These are phyloP conservation scores for Monilinia vaccinii-corymbosi DNA, from an alignment of 2,329 filamentous ascomycete species.

Conservation along the genomic window DNA sequence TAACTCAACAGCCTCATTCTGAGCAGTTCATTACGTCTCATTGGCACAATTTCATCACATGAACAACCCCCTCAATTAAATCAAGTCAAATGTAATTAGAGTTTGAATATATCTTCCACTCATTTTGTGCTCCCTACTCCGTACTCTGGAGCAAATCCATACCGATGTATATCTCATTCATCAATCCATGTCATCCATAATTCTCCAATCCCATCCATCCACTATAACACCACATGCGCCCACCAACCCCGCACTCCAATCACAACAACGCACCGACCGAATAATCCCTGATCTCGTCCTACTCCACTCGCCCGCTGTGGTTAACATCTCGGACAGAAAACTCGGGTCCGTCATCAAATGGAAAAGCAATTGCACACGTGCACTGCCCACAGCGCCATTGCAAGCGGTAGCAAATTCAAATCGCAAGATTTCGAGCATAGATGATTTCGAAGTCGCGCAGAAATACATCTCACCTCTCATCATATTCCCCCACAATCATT, in stretches of 20 bases:
- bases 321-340: background rate
- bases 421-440: background rate
- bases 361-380: background rate
- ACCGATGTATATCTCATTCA: background rate
- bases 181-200: background rate
- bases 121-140: background rate
- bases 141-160: background rate
- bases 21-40: too few relatives aligned
- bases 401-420: background rate
- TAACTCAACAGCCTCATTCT: too few relatives aligned
- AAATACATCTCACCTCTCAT: background rate
- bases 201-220: background rate
- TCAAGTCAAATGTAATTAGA: background rate
- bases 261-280: background rate
- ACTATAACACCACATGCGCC: background rate
- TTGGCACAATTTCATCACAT: background rate
- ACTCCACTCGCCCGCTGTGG: background rate
- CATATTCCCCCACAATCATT: background rate
- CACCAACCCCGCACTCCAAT: background rate
- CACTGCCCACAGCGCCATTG: background rate
- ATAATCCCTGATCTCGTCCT: background rate
- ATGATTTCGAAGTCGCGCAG: background rate
- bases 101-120: background rate
- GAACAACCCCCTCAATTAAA: background rate
- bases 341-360: background rate